phyloP scores from a whole-genome alignment of 75 land plant species.

The Cryptomeria japonica region DNA sequence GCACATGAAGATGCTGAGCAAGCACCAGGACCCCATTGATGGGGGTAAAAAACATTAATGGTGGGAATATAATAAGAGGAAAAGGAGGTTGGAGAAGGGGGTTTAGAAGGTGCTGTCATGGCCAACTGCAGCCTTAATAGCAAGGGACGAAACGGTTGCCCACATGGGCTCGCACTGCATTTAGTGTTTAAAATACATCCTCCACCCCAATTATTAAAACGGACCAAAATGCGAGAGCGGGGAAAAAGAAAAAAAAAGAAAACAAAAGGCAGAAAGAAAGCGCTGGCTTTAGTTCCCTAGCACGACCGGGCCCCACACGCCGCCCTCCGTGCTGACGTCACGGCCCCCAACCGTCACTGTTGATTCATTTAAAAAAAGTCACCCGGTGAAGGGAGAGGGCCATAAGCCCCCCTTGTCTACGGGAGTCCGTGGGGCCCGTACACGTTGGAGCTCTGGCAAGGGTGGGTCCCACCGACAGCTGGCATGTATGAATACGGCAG shows the following conservation, averaged over 20 bases:
- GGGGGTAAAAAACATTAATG: background rate
- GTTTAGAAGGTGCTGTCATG: background rate
- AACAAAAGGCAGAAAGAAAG: too few relatives aligned
- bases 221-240: background rate
- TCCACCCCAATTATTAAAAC: conserved; percentile 11
- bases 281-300: background rate
- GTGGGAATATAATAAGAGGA: background rate
- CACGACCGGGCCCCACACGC: background rate
- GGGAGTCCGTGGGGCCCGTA: background rate
- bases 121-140: conserved; percentile 5
- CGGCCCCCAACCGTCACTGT: conserved; percentile 1
- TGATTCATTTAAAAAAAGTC: background rate
- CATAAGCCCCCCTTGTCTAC: background rate
- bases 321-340: conserved; percentile 8
- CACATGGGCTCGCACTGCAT: background rate
- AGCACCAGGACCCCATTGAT: background rate
- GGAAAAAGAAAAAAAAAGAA: background rate
- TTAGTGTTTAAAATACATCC: background rate
- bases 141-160: background rate
- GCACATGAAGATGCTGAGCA: background rate
- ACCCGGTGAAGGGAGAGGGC: background rate
- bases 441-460: conserved; percentile 5
- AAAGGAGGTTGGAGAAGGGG: background rate
- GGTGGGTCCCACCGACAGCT: conserved; percentile 1
- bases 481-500: background rate